Base-by-base conservation (phyloP, 805 yeast genomes). In the Hanseniaspora guilliermondii region DNA sequence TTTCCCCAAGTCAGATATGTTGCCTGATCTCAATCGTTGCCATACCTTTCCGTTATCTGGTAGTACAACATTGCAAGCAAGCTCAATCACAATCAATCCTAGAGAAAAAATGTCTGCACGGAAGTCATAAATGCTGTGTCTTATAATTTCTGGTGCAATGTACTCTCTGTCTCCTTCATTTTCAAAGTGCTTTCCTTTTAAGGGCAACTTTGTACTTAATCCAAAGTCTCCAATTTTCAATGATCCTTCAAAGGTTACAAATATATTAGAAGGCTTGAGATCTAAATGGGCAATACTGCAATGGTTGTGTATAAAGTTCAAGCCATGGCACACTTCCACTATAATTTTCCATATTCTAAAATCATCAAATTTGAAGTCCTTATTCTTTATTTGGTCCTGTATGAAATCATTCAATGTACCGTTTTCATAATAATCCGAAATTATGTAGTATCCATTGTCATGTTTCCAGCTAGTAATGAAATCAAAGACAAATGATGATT, bases 281-380 rank as follows among this genome's bases (percentile, higher is more conserved):
- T 93, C 98, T 53, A 93, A 71, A 69, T 93, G 98, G 49, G 89
- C 71, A 53, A 86, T 83, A 57, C 77, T 76, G 58, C 83, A 81
- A 44, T 79, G 74, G 62, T 74, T 76, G 65, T 93, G 98, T 47
- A 93, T 82, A 65, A 80, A 88, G 59, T 79, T 75, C 57, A 93
- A 70, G 0, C 97, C 98, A 62, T 79, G 74, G 41, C 87, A 69
- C 17, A 89, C 73, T 65, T 91, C 98, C 50, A 84, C 82, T 60
- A 93, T 72, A 45, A 93, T 91, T 70, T 93, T 93, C 98, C 98
- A 93, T 40, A 91, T 89, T 61, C 98, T 77, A 84, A 96, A 93
- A 66, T 93, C 98, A 65, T 93, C 98, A 50, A 93, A 73, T 33
- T 68, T 60, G 24, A 60, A 59, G 25, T 67, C 63, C 61, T 82